These are phyloP conservation scores for Corinectria fuckeliana DNA, from an alignment of 2,329 filamentous ascomycete species.

Conservation along the genomic window DNA sequence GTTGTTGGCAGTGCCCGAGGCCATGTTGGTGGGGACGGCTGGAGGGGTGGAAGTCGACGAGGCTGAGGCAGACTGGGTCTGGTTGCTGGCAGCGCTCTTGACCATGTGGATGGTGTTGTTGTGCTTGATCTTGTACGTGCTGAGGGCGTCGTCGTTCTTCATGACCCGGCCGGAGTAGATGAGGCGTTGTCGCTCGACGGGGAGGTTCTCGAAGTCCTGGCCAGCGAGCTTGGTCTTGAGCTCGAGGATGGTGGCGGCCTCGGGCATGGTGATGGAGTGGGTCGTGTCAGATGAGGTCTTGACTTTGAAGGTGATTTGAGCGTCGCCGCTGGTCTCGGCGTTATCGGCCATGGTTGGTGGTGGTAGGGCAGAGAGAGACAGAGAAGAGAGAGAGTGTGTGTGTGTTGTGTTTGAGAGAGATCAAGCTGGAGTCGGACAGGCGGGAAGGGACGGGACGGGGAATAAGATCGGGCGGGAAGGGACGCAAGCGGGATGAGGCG, in stretches of 20 bases:
- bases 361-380: slow-evolving; percentile 13
- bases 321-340: slow-evolving; percentile 65
- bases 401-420: no score
- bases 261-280: slow-evolving; percentile 80
- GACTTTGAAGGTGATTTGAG: slow-evolving; percentile 92
- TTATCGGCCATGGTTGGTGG: slow-evolving; percentile 68
- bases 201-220: slow-evolving; percentile 83
- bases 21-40: slow-evolving; percentile 74
- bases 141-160: slow-evolving; percentile 89
- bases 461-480: not conserved
- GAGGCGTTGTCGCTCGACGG: slow-evolving; percentile 86
- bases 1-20: slow-evolving; percentile 84
- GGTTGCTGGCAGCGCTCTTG: slow-evolving; percentile 92
- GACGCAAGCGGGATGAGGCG: not conserved
- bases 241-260: slow-evolving; percentile 78
- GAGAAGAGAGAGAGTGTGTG: slow-evolving; percentile 11
- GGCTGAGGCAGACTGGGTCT: slow-evolving; percentile 51
- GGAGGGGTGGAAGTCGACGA: slow-evolving; percentile 51
- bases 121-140: slow-evolving; percentile 91
- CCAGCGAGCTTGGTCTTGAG: slow-evolving; percentile 88
- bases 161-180: slow-evolving; percentile 98
- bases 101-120: slow-evolving; percentile 97
- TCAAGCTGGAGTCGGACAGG: not conserved
- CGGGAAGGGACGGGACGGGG: not conserved
- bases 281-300: slow-evolving; percentile 94